Percentiles rank a stretch among this genome's conserved stretches.
phyloP scores from a whole-genome alignment of 1,284 basidiomycete species.

The Malassezia furfur region DNA sequence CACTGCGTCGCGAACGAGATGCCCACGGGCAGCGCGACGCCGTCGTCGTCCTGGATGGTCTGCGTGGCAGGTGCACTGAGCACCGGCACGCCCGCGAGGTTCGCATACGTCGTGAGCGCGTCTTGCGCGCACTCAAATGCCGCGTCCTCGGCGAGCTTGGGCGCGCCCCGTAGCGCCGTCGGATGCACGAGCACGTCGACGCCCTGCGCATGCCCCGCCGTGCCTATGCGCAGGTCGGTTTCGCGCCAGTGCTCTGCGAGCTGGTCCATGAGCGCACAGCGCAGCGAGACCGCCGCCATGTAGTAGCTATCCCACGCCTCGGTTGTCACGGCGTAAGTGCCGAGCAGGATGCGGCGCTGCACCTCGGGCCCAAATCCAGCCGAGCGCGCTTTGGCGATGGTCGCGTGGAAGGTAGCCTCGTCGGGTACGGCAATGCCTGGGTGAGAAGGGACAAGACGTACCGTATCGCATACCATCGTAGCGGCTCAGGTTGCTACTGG shows the following conservation, averaged over 20 bases:
- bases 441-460: conserved; percentile 31
- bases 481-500: conserved; percentile 79
- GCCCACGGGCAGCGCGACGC: conserved; percentile 65
- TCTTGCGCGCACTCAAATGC: conserved; percentile 67
- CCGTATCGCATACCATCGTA: conserved; percentile 71
- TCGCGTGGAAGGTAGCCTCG: not conserved
- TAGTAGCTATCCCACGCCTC: conserved; percentile 95
- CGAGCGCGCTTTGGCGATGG: conserved; percentile 49
- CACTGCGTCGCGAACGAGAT: conserved; percentile 78
- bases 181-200: conserved; percentile 76
- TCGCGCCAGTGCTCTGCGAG: conserved; percentile 62
- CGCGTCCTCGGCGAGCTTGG: conserved; percentile 18
- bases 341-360: conserved; percentile 75
- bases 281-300: conserved; percentile 74
- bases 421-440: conserved; percentile 48
- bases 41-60: conserved; percentile 25
- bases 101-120: conserved; percentile 80
- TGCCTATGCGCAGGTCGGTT: conserved; percentile 53
- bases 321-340: conserved; percentile 81
- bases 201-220: conserved; percentile 40
- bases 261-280: conserved; percentile 63
- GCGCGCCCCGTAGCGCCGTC: conserved; percentile 33
- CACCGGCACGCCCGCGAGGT: conserved; percentile 75
- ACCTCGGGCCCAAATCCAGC: conserved; percentile 73
- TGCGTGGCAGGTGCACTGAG: conserved; percentile 61